A percentile compares a stretch with the other conserved stretches of the same genome.
These are phyloP conservation scores for Eucalyptus shirleyi DNA, from an alignment of 345 rosid genomes.

Conservation along the genomic window DNA sequence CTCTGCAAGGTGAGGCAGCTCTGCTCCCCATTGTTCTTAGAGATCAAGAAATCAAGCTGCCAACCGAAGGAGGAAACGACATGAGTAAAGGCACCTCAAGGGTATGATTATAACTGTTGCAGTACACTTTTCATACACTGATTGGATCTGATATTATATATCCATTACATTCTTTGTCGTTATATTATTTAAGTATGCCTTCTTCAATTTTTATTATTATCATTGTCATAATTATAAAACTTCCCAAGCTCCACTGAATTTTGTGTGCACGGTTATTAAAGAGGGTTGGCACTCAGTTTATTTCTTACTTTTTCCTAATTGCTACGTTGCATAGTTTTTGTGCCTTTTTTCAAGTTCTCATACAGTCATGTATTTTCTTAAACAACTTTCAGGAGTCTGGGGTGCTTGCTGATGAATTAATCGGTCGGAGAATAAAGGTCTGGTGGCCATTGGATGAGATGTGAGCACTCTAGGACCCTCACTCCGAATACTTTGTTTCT, in stretches of 20 bases:
- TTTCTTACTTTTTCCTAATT: not conserved
- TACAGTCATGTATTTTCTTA: rapidly evolving
- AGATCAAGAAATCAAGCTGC: not conserved
- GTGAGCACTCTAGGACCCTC: not conserved
- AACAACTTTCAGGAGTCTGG: not conserved
- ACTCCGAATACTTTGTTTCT: not conserved
- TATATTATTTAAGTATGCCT: not conserved
- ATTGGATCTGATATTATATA: not conserved
- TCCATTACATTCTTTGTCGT: not conserved
- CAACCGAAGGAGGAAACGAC: not conserved
- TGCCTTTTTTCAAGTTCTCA: rapidly evolving
- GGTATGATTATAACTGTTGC: not conserved
- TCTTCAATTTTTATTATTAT: not conserved
- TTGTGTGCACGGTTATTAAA: rapidly evolving
- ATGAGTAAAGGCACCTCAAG: not conserved
- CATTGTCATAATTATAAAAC: not conserved
- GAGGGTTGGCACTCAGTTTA: not conserved
- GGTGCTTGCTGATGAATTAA: not conserved
- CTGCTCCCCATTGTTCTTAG: not conserved
- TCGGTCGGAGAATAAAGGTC: not conserved
- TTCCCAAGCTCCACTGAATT: not conserved
- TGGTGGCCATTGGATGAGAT: not conserved
- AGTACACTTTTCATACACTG: not conserved
- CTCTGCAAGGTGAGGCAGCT: not conserved
- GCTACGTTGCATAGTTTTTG: not conserved